A percentile compares a stretch with the other conserved stretches of the same genome.
Conservation (phyloP, 2,329 filamentous ascomycete species). For the Helicocarpus griseus region DNA sequence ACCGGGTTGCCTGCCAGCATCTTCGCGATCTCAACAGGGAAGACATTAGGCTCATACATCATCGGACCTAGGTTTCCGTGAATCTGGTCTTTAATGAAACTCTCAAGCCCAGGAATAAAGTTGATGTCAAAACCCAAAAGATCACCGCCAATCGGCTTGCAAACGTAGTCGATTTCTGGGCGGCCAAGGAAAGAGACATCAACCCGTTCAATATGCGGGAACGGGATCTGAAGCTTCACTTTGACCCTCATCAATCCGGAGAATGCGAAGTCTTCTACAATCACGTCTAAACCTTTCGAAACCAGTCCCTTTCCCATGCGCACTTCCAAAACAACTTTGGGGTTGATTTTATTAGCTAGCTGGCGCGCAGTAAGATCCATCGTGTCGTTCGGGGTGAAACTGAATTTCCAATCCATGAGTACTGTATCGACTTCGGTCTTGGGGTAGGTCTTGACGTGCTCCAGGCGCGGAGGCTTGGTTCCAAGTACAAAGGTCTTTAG, state of each 20-base stretch:
- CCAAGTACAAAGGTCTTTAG: conserved; percentile 90
- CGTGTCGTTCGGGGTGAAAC: conserved; percentile 92
- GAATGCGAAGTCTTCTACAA: conserved; percentile 96
- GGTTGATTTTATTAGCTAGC: conserved; percentile 90
- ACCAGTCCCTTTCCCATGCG: conserved; percentile 92
- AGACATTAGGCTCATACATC: conserved; percentile 97
- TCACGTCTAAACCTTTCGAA: conserved; percentile 92
- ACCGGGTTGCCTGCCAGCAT: conserved; percentile 91
- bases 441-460: conserved; percentile 97
- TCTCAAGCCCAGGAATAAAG: conserved; percentile 90
- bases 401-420: conserved; percentile 99
- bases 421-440: conserved; percentile 92
- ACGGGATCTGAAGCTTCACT: conserved; percentile 91
- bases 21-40: conserved; percentile 97
- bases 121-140: conserved; percentile 97
- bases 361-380: conserved; percentile 85
- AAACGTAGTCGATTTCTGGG: conserved; percentile 89
- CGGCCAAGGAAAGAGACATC: conserved; percentile 91
- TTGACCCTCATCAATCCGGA: conserved; percentile 93
- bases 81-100: conserved; percentile 91
- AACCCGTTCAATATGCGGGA: conserved; percentile 87
- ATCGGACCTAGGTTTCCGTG: conserved; percentile 89
- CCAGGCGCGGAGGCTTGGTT: conserved; percentile 87
- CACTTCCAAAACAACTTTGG: conserved; percentile 91
- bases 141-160: conserved; percentile 93